These are phyloP conservation scores for Setaria italica DNA, from an alignment of 202 grass and related monocot species.

Conservation along the genomic window DNA sequence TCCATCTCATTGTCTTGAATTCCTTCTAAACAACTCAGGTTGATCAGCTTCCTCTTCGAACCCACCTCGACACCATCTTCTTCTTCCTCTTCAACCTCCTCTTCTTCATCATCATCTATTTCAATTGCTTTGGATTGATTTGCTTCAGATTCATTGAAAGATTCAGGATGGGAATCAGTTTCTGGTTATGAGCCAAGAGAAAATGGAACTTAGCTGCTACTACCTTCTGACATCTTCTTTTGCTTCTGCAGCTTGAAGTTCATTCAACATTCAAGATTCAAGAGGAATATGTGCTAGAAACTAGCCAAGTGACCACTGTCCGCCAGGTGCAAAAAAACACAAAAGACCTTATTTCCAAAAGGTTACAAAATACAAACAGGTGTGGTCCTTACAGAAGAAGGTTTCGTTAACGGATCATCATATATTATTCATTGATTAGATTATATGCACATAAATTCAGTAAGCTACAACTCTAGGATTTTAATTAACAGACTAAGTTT, in stretches of 20 bases:
- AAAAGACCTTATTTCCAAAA: slow-evolving; percentile 2
- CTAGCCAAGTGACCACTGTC: not conserved
- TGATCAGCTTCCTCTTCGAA: not conserved
- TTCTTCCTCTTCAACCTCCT: not conserved
- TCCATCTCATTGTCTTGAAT: not conserved
- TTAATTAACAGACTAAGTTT: slow-evolving; percentile 1
- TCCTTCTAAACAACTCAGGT: not conserved
- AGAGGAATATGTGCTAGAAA: too few species aligned
- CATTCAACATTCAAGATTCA: too few species aligned
- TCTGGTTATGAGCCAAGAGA: not conserved
- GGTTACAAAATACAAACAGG: not conserved
- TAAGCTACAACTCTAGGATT: not conserved
- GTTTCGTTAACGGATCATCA: not conserved
- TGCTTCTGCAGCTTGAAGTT: too few species aligned
- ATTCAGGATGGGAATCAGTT: not conserved
- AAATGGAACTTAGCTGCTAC: not conserved
- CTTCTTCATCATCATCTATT: not conserved
- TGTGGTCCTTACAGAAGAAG: not conserved
- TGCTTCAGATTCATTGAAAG: not conserved
- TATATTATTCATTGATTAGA: not conserved
- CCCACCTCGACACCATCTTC: not conserved
- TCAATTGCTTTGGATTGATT: not conserved
- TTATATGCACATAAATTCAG: not conserved
- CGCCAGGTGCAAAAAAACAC: not conserved
- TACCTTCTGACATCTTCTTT: too few species aligned